Conservation (phyloP, 2,329 filamentous ascomycete species). For the Chaetothyriales sp. region DNA sequence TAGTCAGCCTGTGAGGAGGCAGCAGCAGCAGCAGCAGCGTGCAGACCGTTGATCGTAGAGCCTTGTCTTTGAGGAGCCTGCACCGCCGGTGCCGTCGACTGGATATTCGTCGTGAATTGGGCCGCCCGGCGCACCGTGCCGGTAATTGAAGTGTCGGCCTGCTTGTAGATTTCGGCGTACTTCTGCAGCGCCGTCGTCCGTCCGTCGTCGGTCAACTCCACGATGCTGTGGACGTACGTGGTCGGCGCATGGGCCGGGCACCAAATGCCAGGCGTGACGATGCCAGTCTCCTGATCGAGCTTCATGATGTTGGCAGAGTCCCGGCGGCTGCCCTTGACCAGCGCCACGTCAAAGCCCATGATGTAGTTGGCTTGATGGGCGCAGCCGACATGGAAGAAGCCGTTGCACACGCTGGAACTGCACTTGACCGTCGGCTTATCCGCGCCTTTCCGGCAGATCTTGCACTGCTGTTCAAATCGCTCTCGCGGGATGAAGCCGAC, state of each 20-base stretch:
- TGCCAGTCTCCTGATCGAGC: slow-evolving; percentile 65
- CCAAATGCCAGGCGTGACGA: slow-evolving; percentile 76
- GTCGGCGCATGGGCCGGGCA: slow-evolving; percentile 63
- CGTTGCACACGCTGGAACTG: slow-evolving; percentile 41
- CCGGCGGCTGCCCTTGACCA: slow-evolving; percentile 75
- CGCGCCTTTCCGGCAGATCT: slow-evolving; percentile 60
- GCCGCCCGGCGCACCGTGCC: slow-evolving; percentile 90
- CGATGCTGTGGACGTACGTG: slow-evolving; percentile 62
- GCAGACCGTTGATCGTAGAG: slow-evolving; percentile 38
- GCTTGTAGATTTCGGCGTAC: slow-evolving; percentile 81
- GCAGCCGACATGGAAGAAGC: slow-evolving; percentile 72
- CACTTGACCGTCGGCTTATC: slow-evolving; percentile 73
- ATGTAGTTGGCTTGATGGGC: slow-evolving; percentile 70
- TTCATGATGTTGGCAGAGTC: slow-evolving; percentile 70
- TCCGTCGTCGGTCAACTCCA: slow-evolving; percentile 59
- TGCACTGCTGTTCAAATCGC: slow-evolving; percentile 66
- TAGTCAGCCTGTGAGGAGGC: slow-evolving; percentile 5
- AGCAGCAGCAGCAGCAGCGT: slow-evolving; percentile 3
- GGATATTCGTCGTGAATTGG: slow-evolving; percentile 37
- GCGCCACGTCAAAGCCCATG: slow-evolving; percentile 79
- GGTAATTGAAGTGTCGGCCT: slow-evolving; percentile 78
- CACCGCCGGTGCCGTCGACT: slow-evolving; percentile 20
- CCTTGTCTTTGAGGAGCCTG: slow-evolving; percentile 37
- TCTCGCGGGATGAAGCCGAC: slow-evolving; percentile 66
- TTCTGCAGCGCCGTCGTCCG: slow-evolving; percentile 63